Evolutionary conservation across 2,329 filamentous ascomycete species (phyloP), one percentile per base, ranked within the genome.

Genomic region (Penicillium sp.): DNA sequence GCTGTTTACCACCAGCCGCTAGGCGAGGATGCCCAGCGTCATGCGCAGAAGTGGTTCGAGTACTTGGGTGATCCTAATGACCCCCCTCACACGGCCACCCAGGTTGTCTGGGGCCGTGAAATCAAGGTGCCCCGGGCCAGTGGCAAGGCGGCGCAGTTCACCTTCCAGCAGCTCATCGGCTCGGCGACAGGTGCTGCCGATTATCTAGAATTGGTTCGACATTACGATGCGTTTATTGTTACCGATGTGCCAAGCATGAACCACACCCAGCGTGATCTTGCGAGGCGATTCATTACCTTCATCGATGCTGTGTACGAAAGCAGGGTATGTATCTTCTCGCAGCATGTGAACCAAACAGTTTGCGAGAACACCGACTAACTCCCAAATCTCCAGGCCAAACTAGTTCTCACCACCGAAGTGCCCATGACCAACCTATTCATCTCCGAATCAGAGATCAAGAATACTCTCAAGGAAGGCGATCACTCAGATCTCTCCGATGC

Each of bases 241-340:
- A 95, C 90, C 0, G 87, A 91, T 43, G 84, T 97, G 1, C 93
- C 93, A 0, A 88, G 86, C 5, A 97, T 99, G 93, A 93, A 86
- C 34, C 81, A 89, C 57, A 82, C 83, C 46, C 83, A 90, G 64
- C 83, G 93, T 16, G 93, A 99, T 72, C 79, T 95, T 33, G 93
- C 93, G 0, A 78, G 93, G 11, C 80, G 93, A 4, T 96, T 99
- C 71, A 99, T 99, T 68, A 99, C 92, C 0, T 96, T 99, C 61
- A 89, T 99, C 57, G 93, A 99, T 67, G 92, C 93, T 5, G 86
- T 96, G 4, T 99, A 99, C 66, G 93, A 99, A 71, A 77, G 73
- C 56, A 71, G 78, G 60, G 79, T 81, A 66, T 51, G 75, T 56
- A 29, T 14, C 10, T 1, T 27, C 30, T 11, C 8, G 8, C 13